phyloP scores from a whole-genome alignment of 2,329 filamentous ascomycete species.

The Trichothecium roseum region DNA sequence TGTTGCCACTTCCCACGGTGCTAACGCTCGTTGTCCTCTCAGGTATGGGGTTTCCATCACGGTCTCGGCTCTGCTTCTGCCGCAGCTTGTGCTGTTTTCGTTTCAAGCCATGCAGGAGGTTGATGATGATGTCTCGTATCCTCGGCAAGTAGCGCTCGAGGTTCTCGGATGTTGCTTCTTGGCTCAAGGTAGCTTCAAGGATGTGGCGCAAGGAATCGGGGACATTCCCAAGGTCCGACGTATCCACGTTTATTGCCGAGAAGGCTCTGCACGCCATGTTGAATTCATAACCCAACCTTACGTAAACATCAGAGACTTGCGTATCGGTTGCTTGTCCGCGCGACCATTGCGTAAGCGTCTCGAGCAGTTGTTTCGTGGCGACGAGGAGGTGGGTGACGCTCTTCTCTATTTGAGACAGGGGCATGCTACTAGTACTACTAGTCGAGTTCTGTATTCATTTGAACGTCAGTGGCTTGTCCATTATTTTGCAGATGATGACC shows the following conservation, averaged over 20 bases:
- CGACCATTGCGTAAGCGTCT: conserved; percentile 97
- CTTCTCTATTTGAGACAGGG: conserved; percentile 94
- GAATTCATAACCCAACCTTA: conserved; percentile 95
- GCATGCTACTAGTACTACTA: conserved; percentile 55
- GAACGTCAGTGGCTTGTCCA: neutral
- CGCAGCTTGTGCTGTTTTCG: conserved; percentile 87
- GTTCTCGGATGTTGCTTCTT: conserved; percentile 89
- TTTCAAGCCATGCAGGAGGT: conserved; percentile 88
- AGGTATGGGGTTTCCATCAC: conserved; percentile 33
- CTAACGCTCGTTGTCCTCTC: conserved; percentile 48
- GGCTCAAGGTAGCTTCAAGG: conserved; percentile 89
- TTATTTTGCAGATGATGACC: neutral
- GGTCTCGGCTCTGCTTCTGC: conserved; percentile 50
- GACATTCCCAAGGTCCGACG: conserved; percentile 85
- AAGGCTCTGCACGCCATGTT: conserved; percentile 98
- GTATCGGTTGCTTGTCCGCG: conserved; percentile 83
- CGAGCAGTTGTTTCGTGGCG: conserved; percentile 92
- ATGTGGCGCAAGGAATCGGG: conserved; percentile 85
- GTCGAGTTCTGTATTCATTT: conserved; percentile 34
- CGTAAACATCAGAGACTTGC: conserved; percentile 96
- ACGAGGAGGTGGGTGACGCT: conserved; percentile 96
- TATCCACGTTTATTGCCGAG: conserved; percentile 93
- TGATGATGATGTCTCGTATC: conserved; percentile 98
- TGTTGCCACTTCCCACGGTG: conserved; percentile 46
- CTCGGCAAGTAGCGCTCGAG: conserved; percentile 87